Evolutionary conservation across 2,329 filamentous ascomycete genomes (phyloP), one percentile per base, ranked within the genome.

Genomic region (Fusarium xylarioides): DNA sequence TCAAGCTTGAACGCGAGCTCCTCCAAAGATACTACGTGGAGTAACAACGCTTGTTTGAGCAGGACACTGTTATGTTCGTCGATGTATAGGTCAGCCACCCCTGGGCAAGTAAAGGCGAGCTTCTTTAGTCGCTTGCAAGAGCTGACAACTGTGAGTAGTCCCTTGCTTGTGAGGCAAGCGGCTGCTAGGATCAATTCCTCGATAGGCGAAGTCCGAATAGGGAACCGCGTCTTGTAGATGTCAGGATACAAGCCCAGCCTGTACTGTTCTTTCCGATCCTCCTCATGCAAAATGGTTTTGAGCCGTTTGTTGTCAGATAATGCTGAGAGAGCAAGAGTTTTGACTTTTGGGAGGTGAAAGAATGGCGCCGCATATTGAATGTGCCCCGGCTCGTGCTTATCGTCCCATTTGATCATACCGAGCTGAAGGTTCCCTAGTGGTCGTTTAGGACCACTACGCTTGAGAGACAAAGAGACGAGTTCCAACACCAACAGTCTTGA

Each of bases 361-460:
- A 63, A 61, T 2, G 60, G 54, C 10, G 54, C 54, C 4, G 53
- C 21, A 15, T 4, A 38, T 18, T 38, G 32, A 11, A n/a, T 30
- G 4, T 23, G 0, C 3, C 35, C 56, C 0, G 16, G 4, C 0
- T 21, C n/a, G 1, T 53, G n/a, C 1, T 10, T 5, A 3, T 42
- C 12, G 5, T 26, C 1, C 18, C 34, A 26, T 58, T 15, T 9
- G 11, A 50, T 3, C 5, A 60, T 8, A 15, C 5, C 28, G 2
- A 14, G 10, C 3, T 11, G 11, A 2, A 60, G 28, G 14, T 19
- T 18, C 3, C 3, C 18, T 2, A 60, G 4, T 18, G 43, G 55
- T 0, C 16, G 2, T 11, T 19, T 7, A 0, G 26, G 26, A 1
- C 35, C 26, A 7, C 3, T 18, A 8, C 11, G 5, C 15, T 1